Percentiles rank a stretch among this genome's conserved stretches.
These are phyloP conservation scores for Cyclotella sp. DNA, from an alignment of 108 stramenopile genomes.

Conservation along the genomic window DNA sequence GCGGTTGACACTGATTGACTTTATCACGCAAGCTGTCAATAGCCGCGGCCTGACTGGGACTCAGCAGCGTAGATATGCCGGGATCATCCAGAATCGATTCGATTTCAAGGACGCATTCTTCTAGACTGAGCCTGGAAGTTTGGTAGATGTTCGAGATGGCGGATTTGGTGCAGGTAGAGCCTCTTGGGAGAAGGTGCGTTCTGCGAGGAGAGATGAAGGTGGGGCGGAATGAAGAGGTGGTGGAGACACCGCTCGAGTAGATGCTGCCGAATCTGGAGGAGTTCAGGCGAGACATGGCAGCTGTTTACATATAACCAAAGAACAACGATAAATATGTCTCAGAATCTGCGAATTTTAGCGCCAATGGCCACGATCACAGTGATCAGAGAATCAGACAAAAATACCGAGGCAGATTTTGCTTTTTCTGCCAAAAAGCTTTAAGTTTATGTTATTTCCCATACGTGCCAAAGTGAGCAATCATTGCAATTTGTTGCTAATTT, in stretches of 20 bases:
- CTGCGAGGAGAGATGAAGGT: conserved; percentile 16
- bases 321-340: too few relatives aligned
- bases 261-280: not conserved
- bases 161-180: not conserved
- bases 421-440: too few relatives aligned
- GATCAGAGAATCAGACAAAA: too few relatives aligned
- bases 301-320: too few relatives aligned
- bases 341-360: too few relatives aligned
- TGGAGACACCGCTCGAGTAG: not conserved
- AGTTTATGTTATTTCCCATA: too few relatives aligned
- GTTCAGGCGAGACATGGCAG: not conserved
- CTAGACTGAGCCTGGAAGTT: not conserved
- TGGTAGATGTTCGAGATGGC: not conserved
- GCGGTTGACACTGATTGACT: conserved; percentile 21
- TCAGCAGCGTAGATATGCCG: conserved; percentile 7
- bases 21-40: conserved; percentile 6
- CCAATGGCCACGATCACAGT: too few relatives aligned
- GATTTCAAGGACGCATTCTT: conserved; percentile 23
- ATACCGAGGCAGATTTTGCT: too few relatives aligned
- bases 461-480: too few relatives aligned
- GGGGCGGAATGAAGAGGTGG: conserved; percentile 8
- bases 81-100: conserved; percentile 29
- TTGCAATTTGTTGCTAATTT: too few relatives aligned
- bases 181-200: not conserved
- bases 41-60: not conserved